Percentiles rank a stretch among this genome's conserved stretches.
phyloP scores from a whole-genome alignment of 1,284 basidiomycete genomes.

The Cryptococcus floricola region DNA sequence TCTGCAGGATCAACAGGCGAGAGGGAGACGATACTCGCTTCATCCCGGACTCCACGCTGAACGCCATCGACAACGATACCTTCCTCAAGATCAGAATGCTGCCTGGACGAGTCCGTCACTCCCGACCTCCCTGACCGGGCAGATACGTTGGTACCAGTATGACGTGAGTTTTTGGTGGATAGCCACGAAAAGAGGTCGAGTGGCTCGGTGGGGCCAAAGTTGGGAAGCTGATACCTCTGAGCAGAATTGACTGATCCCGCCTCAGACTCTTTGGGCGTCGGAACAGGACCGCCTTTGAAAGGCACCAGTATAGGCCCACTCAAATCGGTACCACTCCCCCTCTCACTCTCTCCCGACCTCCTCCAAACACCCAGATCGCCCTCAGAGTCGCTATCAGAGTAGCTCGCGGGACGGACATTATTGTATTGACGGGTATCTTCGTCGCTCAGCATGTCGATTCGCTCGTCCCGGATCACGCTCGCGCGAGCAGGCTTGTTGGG shows the following conservation, averaged over 20 bases:
- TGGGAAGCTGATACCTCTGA: conserved; percentile 19
- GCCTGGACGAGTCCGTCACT: conserved; percentile 7
- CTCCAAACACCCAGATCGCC: conserved; percentile 17
- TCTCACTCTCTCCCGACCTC: conserved; percentile 15
- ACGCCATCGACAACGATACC: conserved; percentile 15
- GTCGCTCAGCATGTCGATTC: conserved; percentile 38
- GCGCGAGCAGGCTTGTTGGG: neutral
- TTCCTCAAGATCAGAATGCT: conserved; percentile 25
- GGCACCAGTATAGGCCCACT: conserved; percentile 7
- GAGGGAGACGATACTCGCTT: conserved; percentile 3
- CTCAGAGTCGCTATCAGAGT: conserved; percentile 1
- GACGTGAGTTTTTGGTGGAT: conserved; percentile 10
- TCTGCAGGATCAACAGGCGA: conserved; percentile 13
- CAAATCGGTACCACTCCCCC: conserved; percentile 6
- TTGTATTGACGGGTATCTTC: conserved; percentile 32
- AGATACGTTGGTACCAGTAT: conserved; percentile 12
- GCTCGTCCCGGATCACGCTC: conserved; percentile 7
- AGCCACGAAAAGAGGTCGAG: conserved; percentile 21
- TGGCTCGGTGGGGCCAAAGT: conserved; percentile 17
- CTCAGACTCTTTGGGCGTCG: conserved; percentile 28
- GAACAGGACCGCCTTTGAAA: conserved; percentile 39
- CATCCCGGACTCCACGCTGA: conserved; percentile 12
- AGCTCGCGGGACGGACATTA: neutral
- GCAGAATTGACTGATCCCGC: conserved; percentile 12
- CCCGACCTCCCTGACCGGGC: conserved; percentile 9